phyloP scores from a whole-genome alignment of 805 yeast genomes.

The Pichia rugopelliculosa region DNA sequence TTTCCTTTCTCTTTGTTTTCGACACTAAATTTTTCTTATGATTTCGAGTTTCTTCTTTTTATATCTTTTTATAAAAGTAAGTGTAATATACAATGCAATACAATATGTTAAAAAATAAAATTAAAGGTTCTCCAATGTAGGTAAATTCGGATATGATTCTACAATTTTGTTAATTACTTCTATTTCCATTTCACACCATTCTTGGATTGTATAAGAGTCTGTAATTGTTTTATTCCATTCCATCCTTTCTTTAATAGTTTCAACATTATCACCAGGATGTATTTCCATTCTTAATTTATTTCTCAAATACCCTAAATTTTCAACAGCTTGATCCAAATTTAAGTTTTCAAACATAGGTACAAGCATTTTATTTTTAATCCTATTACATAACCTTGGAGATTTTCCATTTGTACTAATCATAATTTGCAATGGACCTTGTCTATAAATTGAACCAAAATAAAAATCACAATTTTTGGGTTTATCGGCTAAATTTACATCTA shows the following conservation, averaged over 20 bases:
- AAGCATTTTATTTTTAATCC: slow-evolving; percentile 50
- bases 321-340: slow-evolving; percentile 48
- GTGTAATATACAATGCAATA: neutral
- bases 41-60: neutral
- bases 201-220: slow-evolving; percentile 47
- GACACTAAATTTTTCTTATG: neutral
- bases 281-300: slow-evolving; percentile 36
- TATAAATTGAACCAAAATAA: slow-evolving; percentile 73
- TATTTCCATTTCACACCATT: slow-evolving; percentile 47
- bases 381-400: slow-evolving; percentile 66
- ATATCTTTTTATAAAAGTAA: neutral
- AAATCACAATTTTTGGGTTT: slow-evolving; percentile 80
- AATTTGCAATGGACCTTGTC: slow-evolving; percentile 65
- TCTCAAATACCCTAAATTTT: slow-evolving; percentile 51
- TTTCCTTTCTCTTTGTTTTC: neutral
- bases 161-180: slow-evolving; percentile 36
- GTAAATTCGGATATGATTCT: slow-evolving; percentile 42
- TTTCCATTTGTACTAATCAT: slow-evolving; percentile 82
- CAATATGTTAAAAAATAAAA: neutral
- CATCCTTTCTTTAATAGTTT: slow-evolving; percentile 57
- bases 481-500: slow-evolving; percentile 77
- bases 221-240: slow-evolving; percentile 61
- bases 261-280: slow-evolving; percentile 38
- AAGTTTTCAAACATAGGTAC: slow-evolving; percentile 33
- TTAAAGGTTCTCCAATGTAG: slow-evolving; percentile 16